Evolutionary conservation across 1,284 basidiomycete genomes (phyloP), one percentile per base, ranked within the genome.

Genomic region (Malassezia vespertilionis): DNA sequence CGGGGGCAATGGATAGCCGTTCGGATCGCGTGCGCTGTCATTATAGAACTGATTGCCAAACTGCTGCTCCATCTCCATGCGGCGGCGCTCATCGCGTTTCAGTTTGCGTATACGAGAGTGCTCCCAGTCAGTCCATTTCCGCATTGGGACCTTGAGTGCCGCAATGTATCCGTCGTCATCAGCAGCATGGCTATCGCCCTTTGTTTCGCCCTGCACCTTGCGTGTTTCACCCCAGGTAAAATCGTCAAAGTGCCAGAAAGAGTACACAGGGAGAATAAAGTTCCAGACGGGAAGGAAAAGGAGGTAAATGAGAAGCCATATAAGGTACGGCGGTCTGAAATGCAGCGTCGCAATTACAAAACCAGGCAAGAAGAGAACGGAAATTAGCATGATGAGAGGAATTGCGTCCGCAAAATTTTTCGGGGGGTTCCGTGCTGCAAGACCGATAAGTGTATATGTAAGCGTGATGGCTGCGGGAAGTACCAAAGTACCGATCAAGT

Each of bases 41-140:
- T 76, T 72, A 54, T 78, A 72, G 70, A 81, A 86, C 33, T 81
- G 81, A 82, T 61, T 76, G 76, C 59, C 83, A 75, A 63, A 70
- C 34, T 63, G 63, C 24, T 52, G 42, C 46, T 69, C 64, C 28
- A 70, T 30, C 12, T 69, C 67, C 24, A 53, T 36, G 20, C 67
- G 54, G 39, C 89, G 78, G 60, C 83, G 80, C 65, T 93, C 89
- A 65, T 95, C 90, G 4, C 93, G 81, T 57, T 80, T 82, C 33
- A 89, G 62, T 74, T 96, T 96, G 52, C 90, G 83, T 42, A 96
- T 75, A 27, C 91, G 79, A n/a, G 86, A 91, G 31, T 89, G 81
- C 72, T 99, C 93, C 93, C 93, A 99, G 65, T 97, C 93, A 73
- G 97, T 90, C 93, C 93, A 99, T 46, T 90, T 78, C 30, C 93